A percentile compares a stretch with the other conserved stretches of the same genome.
Evolutionary conservation across 1,284 basidiomycete genomes (phyloP).

Genomic region (Somion occarium): DNA sequence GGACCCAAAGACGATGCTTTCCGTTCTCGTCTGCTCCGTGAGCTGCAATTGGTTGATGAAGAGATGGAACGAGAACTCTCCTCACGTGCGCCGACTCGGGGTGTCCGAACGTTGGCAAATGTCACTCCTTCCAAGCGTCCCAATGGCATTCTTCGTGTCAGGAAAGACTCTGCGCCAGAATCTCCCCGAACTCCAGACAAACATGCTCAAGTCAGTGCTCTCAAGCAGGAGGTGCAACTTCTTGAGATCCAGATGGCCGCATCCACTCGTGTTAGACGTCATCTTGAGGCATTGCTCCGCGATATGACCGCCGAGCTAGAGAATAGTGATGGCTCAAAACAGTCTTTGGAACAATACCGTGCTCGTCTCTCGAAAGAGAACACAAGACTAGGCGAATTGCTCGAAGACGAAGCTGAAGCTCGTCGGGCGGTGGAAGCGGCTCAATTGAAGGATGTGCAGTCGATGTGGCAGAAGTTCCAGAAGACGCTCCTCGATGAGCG

Average conservation of each 20-base stretch:
- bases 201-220: conserved; percentile 41
- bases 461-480: conserved; percentile 69
- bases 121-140: conserved; percentile 42
- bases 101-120: conserved; percentile 33
- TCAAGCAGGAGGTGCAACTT: conserved; percentile 63
- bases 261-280: conserved; percentile 61
- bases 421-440: conserved; percentile 55
- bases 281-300: conserved; percentile 57
- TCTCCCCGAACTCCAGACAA: conserved; percentile 40
- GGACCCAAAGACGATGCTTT: conserved; percentile 58
- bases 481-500: conserved; percentile 55
- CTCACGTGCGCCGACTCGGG: conserved; percentile 21
- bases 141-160: conserved; percentile 32
- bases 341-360: conserved; percentile 57
- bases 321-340: conserved; percentile 60
- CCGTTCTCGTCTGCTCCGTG: conserved; percentile 61
- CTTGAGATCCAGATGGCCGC: conserved; percentile 69
- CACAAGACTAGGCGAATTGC: conserved; percentile 44
- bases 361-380: conserved; percentile 58
- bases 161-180: conserved; percentile 32
- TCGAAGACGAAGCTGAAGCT: conserved; percentile 64
- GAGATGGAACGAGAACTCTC: conserved; percentile 57
- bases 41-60: conserved; percentile 64
- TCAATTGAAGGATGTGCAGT: conserved; percentile 60
- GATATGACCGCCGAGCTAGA: conserved; percentile 64